These are phyloP conservation scores for Tricholoma sp. DNA, from an alignment of 768 basidiomycete species.

Conservation along the genomic window DNA sequence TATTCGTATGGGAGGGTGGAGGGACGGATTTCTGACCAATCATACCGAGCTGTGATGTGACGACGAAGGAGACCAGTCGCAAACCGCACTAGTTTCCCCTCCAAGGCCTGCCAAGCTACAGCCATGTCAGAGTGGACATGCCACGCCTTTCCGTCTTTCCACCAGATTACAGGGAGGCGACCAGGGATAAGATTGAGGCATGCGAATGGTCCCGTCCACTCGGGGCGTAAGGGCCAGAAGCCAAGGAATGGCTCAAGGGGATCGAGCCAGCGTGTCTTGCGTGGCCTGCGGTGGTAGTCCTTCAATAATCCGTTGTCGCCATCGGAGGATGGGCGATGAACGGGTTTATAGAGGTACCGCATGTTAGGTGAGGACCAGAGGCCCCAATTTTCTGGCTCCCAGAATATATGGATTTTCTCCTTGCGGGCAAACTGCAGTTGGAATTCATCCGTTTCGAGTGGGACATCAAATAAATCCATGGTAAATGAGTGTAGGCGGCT, in stretches of 20 bases:
- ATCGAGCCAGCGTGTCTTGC: conserved; percentile 3
- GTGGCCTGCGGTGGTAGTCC: background rate
- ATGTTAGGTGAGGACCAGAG: conserved; percentile 4
- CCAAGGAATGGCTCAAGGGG: background rate
- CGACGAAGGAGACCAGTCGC: background rate
- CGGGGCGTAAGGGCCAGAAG: conserved; percentile 2
- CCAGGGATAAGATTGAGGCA: background rate
- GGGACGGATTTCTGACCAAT: background rate
- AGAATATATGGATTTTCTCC: background rate
- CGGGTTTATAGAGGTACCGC: background rate
- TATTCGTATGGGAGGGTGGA: too few relatives aligned
- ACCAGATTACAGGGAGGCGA: background rate
- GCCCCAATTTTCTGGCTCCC: background rate
- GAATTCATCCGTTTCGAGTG: background rate
- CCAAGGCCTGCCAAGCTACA: background rate
- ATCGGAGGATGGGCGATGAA: background rate
- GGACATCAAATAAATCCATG: background rate
- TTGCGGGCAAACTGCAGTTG: background rate
- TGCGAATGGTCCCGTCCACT: background rate
- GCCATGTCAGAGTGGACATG: background rate
- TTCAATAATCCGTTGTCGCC: background rate
- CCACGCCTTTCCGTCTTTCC: background rate
- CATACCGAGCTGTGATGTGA: background rate
- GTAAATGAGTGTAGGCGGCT: too few relatives aligned
- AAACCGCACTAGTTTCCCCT: background rate